Evolutionary conservation across 2,329 filamentous ascomycete species (phyloP), one percentile per base, ranked within the genome.

Genomic region (Phyllosticta ampelicida): DNA sequence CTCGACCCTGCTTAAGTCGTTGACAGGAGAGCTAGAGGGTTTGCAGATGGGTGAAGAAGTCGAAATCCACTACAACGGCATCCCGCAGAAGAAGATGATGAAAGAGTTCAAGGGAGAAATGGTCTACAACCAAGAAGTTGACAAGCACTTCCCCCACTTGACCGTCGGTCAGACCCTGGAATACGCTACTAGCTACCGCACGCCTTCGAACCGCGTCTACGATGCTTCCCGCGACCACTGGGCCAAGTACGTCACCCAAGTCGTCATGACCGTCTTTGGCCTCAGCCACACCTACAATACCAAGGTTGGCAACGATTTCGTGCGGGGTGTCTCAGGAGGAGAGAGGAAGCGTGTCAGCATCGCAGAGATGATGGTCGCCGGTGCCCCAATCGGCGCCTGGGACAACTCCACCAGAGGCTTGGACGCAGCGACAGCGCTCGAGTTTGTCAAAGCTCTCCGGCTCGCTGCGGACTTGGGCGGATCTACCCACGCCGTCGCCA

Each of bases 321-420:
- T 85, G 16, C 77, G 82, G 20, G 82, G 83, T 29, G 82, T 86
- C 5, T 82, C 78, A 26, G 83, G 83, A 61, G 82, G 82, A 55
- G 80, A 84, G 64, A 68, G 81, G 53, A 85, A 85, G 66, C 76
- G 83, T 68, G 82, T 85, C 9, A 79, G 74, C 53, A 83, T 85
- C 59, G 79, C 81, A 1, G 82, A 85, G 61, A 74, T 74, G 70
- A 65, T 73, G 48, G 63, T 76, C 1, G 70, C 71, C 1, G 70
- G 70, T 18, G 66, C 72, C 5, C 69, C 72, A 10, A 64, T 77
- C 9, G 67, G 67, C 4, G 68, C 70, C 0, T 78, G 75, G 75
- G 76, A 78, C 56, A 78, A 78, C 60, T 70, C 66, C 2, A 77
- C 75, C 2, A 66, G 71, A 49, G 71, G 70, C 48, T 59, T 72